Conservation (phyloP, 768 basidiomycete genomes). For the Phylloporus sp. region DNA sequence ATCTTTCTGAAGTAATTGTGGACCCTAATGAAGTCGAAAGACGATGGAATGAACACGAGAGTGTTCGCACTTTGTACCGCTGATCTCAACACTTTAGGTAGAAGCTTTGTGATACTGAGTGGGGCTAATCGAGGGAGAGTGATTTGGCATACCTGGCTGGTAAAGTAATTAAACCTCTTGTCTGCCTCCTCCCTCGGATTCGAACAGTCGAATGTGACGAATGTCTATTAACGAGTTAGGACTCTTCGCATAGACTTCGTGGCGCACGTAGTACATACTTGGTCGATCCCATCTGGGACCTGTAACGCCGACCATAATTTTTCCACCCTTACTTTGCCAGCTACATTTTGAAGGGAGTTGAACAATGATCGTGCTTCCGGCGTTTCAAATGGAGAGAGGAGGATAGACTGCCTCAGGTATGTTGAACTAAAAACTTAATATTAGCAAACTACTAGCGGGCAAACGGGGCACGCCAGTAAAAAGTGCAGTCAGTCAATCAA, state of each 20-base stretch:
- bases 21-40: conserved; percentile 93
- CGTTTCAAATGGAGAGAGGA: conserved; percentile 84
- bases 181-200: conserved; percentile 79
- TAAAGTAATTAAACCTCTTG: conserved; percentile 83
- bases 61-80: conserved; percentile 92
- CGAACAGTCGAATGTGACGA: conserved; percentile 67
- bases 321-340: conserved; percentile 75
- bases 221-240: conserved; percentile 44
- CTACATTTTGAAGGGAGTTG: conserved; percentile 78
- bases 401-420: conserved; percentile 85
- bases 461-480: conserved; percentile 71
- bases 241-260: neutral
- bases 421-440: conserved; percentile 50
- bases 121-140: neutral
- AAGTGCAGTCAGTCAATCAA: conserved; percentile 58
- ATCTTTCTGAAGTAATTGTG: conserved; percentile 81
- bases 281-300: conserved; percentile 81
- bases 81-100: conserved; percentile 82
- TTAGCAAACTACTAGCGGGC: neutral
- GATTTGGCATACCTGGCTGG: conserved; percentile 58
- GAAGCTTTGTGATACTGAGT: conserved; percentile 44
- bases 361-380: conserved; percentile 83
- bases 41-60: conserved; percentile 86
- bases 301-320: conserved; percentile 67
- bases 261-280: conserved; percentile 42